Percentiles rank a stretch among this genome's conserved stretches.
phyloP scores from a whole-genome alignment of 2,329 filamentous ascomycete genomes.

The Allantophomopsis cytisporea region DNA sequence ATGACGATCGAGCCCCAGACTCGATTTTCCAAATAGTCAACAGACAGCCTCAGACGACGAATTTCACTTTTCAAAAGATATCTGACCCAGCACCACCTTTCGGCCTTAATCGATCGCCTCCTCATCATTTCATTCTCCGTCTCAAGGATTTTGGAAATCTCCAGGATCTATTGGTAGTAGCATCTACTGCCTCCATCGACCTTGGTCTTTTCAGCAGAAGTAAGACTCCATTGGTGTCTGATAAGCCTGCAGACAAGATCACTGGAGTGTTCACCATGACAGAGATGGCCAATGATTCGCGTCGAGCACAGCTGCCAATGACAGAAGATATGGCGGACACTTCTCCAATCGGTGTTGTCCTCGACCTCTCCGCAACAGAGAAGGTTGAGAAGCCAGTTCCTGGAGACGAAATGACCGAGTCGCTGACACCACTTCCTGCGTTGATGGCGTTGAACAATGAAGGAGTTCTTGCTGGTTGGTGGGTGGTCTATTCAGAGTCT shows the following conservation, averaged over 20 bases:
- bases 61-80: conserved; percentile 62
- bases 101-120: conserved; percentile 46
- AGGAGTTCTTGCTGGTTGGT: conserved; percentile 76
- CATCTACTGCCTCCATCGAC: conserved; percentile 69
- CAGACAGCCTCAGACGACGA: conserved; percentile 39
- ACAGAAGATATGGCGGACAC: conserved; percentile 56
- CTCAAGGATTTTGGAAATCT: conserved; percentile 73
- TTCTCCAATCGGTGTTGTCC: conserved; percentile 60
- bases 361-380: conserved; percentile 77
- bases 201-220: conserved; percentile 68
- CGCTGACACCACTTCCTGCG: conserved; percentile 67
- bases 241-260: conserved; percentile 43
- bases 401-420: conserved; percentile 66
- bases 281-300: conserved; percentile 58
- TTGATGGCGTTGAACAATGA: conserved; percentile 81
- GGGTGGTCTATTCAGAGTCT: conserved; percentile 82
- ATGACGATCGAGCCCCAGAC: conserved; percentile 34
- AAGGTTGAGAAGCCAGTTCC: conserved; percentile 68
- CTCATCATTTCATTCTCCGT: conserved; percentile 67
- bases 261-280: conserved; percentile 62
- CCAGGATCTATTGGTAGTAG: conserved; percentile 68
- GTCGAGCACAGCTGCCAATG: conserved; percentile 64
- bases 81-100: conserved; percentile 64
- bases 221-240: conserved; percentile 48
- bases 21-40: conserved; percentile 73